phyloP scores from a whole-genome alignment of 805 yeast species.

The Ogataea methanolica region DNA sequence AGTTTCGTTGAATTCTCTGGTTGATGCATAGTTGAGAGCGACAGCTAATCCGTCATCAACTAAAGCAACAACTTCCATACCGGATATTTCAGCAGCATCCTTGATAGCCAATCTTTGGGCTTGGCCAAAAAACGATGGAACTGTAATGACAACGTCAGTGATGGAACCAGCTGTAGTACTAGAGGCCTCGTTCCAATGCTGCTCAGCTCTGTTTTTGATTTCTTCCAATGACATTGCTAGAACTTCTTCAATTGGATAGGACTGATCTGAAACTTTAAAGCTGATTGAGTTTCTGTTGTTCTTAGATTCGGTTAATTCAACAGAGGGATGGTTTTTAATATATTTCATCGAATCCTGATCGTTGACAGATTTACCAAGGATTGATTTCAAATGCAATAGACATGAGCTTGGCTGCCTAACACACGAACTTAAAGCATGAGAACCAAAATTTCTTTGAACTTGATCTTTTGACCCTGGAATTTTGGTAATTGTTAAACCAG shows the following conservation, averaged over 20 bases:
- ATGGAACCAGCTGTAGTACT: conserved; percentile 30
- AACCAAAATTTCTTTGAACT: conserved; percentile 73
- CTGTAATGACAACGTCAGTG: conserved; percentile 66
- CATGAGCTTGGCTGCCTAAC: conserved; percentile 72
- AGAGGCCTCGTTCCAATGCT: conserved; percentile 49
- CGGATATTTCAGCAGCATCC: conserved; percentile 71
- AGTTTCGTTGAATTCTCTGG: conserved; percentile 39
- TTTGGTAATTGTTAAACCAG: conserved; percentile 65
- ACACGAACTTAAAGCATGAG: conserved; percentile 63
- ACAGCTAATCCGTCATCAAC: conserved; percentile 93
- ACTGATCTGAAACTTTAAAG: conserved; percentile 37
- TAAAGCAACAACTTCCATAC: conserved; percentile 56
- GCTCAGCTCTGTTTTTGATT: conserved; percentile 58
- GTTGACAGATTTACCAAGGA: conserved; percentile 60
- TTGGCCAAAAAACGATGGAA: conserved; percentile 67
- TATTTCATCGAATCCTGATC: conserved; percentile 46
- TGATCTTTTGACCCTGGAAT: conserved; percentile 33
- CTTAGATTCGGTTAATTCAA: conserved; percentile 37
- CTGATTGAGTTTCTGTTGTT: conserved; percentile 51
- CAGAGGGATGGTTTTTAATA: conserved; percentile 55
- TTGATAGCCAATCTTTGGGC: conserved; percentile 64
- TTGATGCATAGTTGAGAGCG: conserved; percentile 72
- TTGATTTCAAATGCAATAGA: conserved; percentile 59
- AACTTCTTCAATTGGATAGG: conserved; percentile 64
- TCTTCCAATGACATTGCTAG: conserved; percentile 79